A percentile compares a stretch with the other conserved stretches of the same genome.
These are phyloP conservation scores for Elsinoe arachidis DNA, from an alignment of 2,329 filamentous ascomycete species.

Conservation along the genomic window DNA sequence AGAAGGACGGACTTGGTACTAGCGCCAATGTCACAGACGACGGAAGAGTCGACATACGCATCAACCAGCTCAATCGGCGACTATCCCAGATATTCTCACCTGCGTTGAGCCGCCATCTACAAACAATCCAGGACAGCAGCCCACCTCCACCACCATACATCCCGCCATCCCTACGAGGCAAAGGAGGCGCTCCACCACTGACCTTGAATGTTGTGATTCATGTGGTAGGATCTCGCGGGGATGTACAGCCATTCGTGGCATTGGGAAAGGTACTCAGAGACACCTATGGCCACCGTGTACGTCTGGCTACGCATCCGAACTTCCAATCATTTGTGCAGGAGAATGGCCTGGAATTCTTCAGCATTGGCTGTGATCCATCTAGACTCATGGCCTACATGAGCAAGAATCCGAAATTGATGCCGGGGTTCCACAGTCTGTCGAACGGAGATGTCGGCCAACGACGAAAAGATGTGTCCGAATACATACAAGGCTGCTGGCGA, in stretches of 20 bases:
- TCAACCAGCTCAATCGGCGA: constrained; percentile 57
- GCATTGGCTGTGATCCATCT: constrained; percentile 42
- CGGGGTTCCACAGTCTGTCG: constrained; percentile 65
- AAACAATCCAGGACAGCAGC: constrained; percentile 36
- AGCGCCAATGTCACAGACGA: constrained; percentile 41
- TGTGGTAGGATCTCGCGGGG: constrained; percentile 41
- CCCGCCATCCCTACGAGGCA: constrained; percentile 56
- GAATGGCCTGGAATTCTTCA: constrained; percentile 45
- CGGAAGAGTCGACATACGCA: constrained; percentile 66
- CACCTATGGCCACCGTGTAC: constrained; percentile 40
- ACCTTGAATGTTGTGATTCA: constrained; percentile 41
- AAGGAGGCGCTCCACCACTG: constrained; percentile 43
- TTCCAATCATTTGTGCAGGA: constrained; percentile 43
- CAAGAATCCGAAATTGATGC: constrained; percentile 79
- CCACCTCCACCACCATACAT: constrained; percentile 56
- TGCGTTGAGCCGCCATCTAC: constrained; percentile 47
- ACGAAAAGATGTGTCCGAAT: constrained; percentile 65
- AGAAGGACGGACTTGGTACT: constrained; percentile 24
- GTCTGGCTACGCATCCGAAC: constrained; percentile 40
- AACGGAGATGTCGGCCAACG: constrained; percentile 69
- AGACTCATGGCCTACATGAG: constrained; percentile 72
- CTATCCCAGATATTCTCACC: constrained; percentile 58
- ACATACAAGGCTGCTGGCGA: constrained; percentile 77
- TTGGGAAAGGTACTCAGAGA: constrained; percentile 42
- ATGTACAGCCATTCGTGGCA: constrained; percentile 44